Evolutionary conservation across 2,329 filamentous ascomycete genomes (phyloP), one percentile per base, ranked within the genome.

Genomic region (Fusarium palustre): DNA sequence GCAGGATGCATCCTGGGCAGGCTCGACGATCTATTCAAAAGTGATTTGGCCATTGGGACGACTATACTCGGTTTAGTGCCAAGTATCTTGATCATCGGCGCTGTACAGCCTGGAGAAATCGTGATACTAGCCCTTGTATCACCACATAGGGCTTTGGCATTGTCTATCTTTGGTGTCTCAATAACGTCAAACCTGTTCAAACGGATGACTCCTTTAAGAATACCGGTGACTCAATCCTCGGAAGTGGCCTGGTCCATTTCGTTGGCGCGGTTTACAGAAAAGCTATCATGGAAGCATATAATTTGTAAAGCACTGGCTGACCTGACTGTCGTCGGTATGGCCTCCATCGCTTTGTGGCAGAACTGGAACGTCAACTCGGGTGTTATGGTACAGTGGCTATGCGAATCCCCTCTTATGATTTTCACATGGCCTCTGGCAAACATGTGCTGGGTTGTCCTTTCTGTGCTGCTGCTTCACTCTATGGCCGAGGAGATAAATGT

Each of bases 361-460:
- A 31, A 15, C 20, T 47, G 28, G 28, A 15, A 31, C 11, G 10
- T 47, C 2, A 47, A 47, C 28, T 47, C 28, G 5, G 45, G 28
- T 12, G 9, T n/a, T 5, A 47, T 47, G 45, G 45, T 47, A 6
- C 45, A 47, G 28, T 47, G 45, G 28, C 10, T 47, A 10, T 47
- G 45, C 28, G 15, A 47, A 6, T 47, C 28, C 7, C 45, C 45
- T 47, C 15, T 47, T 5, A 30, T 47, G 15, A 30, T 47, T 22
- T 47, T 22, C n/a, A 47, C 45, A 16, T 47, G 45, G 45, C 28
- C n/a, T 8, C 28, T 31, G 15, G 9, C n/a, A 22, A 47, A 47
- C n/a, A 22, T 47, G 45, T 22, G 9, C 20, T 47, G 45, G 45
- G 45, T 47, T 3, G 2, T 47, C 3, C 22, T 47, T 33, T 5